Base-by-base conservation (phyloP, 306 rosid species). In the Chamaecrista fasciculata region DNA sequence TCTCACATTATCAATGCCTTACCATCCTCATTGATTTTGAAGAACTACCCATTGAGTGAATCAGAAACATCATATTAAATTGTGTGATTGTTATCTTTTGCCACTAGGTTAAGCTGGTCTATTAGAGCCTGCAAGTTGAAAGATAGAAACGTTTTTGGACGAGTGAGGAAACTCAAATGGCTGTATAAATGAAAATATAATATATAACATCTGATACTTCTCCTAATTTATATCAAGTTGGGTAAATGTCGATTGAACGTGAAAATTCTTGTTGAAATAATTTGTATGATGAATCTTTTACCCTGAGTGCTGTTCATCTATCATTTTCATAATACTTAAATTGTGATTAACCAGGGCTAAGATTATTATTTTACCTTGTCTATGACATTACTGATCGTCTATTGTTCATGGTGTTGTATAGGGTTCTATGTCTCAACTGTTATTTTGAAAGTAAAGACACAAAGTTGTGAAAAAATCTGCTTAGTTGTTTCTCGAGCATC, bases 101-200 rank as follows among this genome's bases (percentile, higher is more conserved):
- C 69, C 18, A 37, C 4, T 1, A 58, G 73, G 29, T 51, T 77
- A 29, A 47, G 56, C 49, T 63, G 57, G 19, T 71, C 72, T 43
- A n/a, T 23, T 5, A 6, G 6, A 0, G 25, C 26, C 24, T 47
- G 28, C 21, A 15, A 63, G 56, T 29, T 23, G 19, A 63, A 70
- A 48, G 53, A 42, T 29, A 16, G 47, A 25, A 63, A 71, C 60
- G 18, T 25, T 63, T 70, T 49, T 26, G 52, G 49, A 43, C 36
- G 62, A 39, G 2, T 52, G 12, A n/a, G 63, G 25, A 53, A 48
- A 16, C n/a, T 28, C 59, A 52, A 76, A 76, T 70, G 62, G 62
- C 34, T 12, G 46, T 44, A 2, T 62, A 25, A 11, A 24, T 70
- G 73, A 51, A 44, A 42, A 11, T 33, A 12, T 40, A 42, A 23